phyloP scores from a whole-genome alignment of 805 yeast genomes.

The Schwanniomyces polymorphus region DNA sequence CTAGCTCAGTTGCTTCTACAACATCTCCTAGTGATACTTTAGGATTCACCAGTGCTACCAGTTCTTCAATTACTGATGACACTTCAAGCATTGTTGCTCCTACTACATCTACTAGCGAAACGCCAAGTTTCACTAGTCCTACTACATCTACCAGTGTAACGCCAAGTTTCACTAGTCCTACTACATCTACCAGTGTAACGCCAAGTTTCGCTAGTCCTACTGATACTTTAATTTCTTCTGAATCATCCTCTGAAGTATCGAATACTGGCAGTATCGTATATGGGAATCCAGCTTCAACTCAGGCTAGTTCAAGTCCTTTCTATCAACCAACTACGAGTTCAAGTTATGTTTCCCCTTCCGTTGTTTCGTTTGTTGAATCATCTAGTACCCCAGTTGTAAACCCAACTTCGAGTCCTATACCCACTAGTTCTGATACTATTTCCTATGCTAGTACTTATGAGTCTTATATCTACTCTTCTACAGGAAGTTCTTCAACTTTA shows the following conservation, averaged over 20 bases:
- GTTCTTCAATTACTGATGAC: slow-evolving; percentile 2
- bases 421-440: not conserved
- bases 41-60: not conserved
- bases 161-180: not conserved
- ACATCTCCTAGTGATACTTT: not conserved
- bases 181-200: not conserved
- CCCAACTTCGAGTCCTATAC: not conserved
- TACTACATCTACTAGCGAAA: not conserved
- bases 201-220: not conserved
- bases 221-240: not conserved
- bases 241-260: not conserved
- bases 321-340: not conserved
- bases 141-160: not conserved
- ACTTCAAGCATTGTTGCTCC: not conserved
- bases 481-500: not conserved
- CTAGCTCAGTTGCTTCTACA: not conserved
- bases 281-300: too few species aligned
- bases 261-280: not conserved
- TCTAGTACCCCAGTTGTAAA: not conserved
- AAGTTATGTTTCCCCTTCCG: not conserved
- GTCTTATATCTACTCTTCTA: not conserved
- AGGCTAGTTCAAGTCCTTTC: not conserved
- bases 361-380: not conserved
- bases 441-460: slow-evolving; percentile 1
- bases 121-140: not conserved